phyloP scores from a whole-genome alignment of 2,329 filamentous ascomycete genomes.

The Cercospora sp. region DNA sequence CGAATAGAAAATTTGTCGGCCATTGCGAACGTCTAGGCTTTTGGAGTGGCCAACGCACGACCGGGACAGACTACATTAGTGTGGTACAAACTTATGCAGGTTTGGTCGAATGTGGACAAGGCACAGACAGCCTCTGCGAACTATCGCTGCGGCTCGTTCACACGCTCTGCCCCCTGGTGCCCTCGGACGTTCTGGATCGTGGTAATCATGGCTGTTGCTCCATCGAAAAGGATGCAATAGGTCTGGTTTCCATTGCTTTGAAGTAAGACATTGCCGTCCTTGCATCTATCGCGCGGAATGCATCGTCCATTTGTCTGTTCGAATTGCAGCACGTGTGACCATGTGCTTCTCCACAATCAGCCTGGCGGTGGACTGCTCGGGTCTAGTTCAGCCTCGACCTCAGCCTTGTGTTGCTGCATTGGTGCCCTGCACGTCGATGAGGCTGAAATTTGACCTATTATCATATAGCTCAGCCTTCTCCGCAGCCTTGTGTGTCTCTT shows the following conservation, averaged over 20 bases:
- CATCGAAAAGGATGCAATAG: neutral
- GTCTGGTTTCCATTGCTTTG: neutral
- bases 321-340: neutral
- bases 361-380: neutral
- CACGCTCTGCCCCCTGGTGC: neutral
- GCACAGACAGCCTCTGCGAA: neutral
- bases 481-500: neutral
- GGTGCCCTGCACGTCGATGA: neutral
- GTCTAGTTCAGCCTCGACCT: neutral
- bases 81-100: neutral
- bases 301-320: neutral
- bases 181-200: neutral
- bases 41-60: neutral
- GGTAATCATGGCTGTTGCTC: neutral
- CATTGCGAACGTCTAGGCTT: neutral
- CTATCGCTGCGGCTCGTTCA: neutral
- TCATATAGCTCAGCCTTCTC: neutral
- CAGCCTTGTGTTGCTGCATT: neutral
- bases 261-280: neutral
- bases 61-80: neutral
- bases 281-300: neutral
- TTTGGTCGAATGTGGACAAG: neutral
- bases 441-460: neutral
- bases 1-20: neutral
- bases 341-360: neutral